Conservation (phyloP, 2,329 filamentous ascomycete genomes). For the Stachybotrys elegans region DNA sequence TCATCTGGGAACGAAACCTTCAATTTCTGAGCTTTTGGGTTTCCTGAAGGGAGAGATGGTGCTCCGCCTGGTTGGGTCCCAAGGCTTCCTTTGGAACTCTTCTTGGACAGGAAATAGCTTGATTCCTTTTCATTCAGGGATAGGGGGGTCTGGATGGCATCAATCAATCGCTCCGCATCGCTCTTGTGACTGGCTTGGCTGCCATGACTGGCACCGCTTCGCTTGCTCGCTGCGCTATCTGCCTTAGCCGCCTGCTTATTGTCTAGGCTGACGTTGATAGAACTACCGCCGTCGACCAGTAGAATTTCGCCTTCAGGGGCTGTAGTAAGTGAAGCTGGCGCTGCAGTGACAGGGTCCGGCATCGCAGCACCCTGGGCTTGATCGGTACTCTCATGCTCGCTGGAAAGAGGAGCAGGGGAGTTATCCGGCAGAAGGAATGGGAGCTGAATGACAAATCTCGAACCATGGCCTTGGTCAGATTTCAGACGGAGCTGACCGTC, state of each 20-base stretch:
- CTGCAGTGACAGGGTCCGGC: conserved; percentile 12
- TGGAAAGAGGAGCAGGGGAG: conserved; percentile 15
- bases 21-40: conserved; percentile 4
- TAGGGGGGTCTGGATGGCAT: conserved; percentile 62
- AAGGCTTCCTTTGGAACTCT: conserved; percentile 11
- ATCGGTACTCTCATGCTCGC: conserved; percentile 3
- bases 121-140: conserved; percentile 30
- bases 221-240: conserved; percentile 14
- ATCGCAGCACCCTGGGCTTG: no score
- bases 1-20: conserved; percentile 14
- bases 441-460: conserved; percentile 74
- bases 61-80: not conserved
- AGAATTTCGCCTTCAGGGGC: conserved; percentile 49
- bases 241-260: conserved; percentile 8
- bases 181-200: conserved; percentile 49
- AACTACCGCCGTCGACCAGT: conserved; percentile 48
- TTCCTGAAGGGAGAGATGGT: conserved; percentile 2
- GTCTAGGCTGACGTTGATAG: conserved; percentile 12
- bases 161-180: conserved; percentile 66
- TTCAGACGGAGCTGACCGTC: conserved; percentile 80
- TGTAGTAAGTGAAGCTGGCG: conserved; percentile 18
- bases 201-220: conserved; percentile 34
- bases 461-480: conserved; percentile 77
- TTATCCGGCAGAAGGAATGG: conserved; percentile 62
- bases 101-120: conserved; percentile 20